Evolutionary conservation across 176 grass and related monocot genomes (phyloP).

Genomic region (Bolboschoenus planiculmis): DNA sequence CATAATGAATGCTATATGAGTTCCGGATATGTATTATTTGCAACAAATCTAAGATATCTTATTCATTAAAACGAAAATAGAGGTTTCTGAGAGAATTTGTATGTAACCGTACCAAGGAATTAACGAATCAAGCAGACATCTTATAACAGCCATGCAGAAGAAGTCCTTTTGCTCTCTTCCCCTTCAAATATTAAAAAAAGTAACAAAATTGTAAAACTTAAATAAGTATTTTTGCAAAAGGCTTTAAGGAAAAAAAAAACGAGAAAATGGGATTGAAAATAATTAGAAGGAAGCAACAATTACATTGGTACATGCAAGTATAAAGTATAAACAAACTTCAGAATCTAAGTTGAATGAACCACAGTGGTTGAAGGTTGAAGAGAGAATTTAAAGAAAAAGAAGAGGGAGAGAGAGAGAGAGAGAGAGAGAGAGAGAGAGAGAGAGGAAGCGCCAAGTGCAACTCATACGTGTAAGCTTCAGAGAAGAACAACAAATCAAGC

Average conservation of each 20-base stretch:
- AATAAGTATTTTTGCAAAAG: neutral
- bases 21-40: too few species aligned
- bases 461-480: slow-evolving; percentile 11
- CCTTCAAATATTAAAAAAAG: slow-evolving; percentile 5
- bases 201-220: neutral
- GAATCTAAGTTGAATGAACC: neutral
- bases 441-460: neutral
- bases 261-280: neutral
- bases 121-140: neutral
- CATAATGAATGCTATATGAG: too few species aligned
- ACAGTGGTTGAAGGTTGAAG: too few species aligned
- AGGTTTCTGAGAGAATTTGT: neutral
- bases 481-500: neutral
- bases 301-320: neutral
- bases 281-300: neutral
- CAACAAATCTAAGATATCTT: neutral
- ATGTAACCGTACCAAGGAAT: neutral
- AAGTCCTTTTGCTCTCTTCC: neutral
- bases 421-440: neutral
- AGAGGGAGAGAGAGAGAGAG: neutral
- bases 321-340: neutral
- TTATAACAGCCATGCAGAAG: neutral
- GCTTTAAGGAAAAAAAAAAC: neutral
- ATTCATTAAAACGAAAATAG: neutral
- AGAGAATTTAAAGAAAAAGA: too few species aligned